Base-by-base conservation (phyloP, 2,329 filamentous ascomycete species). In the Colletotrichum sojae region DNA sequence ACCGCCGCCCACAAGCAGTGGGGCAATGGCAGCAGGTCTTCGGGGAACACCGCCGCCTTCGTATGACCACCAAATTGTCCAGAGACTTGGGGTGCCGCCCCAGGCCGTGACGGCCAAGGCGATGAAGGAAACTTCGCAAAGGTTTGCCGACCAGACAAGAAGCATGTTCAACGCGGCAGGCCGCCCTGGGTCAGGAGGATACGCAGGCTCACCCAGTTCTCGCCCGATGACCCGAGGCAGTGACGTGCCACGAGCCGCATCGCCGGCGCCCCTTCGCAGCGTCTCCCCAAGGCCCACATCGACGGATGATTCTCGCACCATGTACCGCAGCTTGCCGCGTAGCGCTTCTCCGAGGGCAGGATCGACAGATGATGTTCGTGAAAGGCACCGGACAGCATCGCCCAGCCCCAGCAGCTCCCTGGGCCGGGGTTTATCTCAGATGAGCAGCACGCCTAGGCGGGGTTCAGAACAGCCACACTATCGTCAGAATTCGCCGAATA, bases 121-220 rank as follows among this genome's bases (percentile, higher is more conserved):
- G 55, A 99, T 99, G 97, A 94, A 97, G 77, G 93, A 97, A 79
- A 94, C 95, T 4, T 96, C 94, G 0, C 92, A 97, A 75, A 94
- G 94, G 79, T 98, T 95, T 76, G 90, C 92, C 22, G 89, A 91
- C 53, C 93, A 98, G 79, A 94, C 93, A 3, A 89, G 94, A 51
- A 94, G 88, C 75, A 91, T 98, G 83, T 96, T 97, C 79, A 85
- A 76, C 39, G 72, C 76, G 1, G 49, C 61, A 18, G 79, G 76
- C 22, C 78, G 80, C 13, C 79, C 81, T 2, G 78, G 77, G 16
- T 83, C 80, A 1, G 76, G 82, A 39, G 72, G 76, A 57, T 78
- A 78, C 58, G 79, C 78, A 48, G 72, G 76, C 16, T 79, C 83
- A 5, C 76, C 80, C 13, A 83, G 81, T 46, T 86, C 90, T 25